Evolutionary conservation across 163 green algal genomes (phyloP).

Genomic region (Chloromonas sp.): DNA sequence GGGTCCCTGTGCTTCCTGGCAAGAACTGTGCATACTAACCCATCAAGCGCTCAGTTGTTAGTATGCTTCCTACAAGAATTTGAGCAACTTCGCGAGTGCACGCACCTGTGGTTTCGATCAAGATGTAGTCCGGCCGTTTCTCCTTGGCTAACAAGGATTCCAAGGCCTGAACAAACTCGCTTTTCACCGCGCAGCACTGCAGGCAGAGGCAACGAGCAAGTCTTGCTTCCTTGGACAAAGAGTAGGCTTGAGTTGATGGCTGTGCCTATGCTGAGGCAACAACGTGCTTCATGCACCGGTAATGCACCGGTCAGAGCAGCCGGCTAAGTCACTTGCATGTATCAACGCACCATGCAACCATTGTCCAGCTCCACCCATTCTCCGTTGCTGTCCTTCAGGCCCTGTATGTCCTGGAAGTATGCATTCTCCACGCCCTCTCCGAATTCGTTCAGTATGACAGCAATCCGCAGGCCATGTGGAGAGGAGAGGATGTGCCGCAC

Average conservation of each 20-base stretch:
- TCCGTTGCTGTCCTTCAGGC: constrained; percentile 6
- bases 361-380: constrained; percentile 74
- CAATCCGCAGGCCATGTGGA: constrained; percentile 61
- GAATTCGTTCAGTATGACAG: constrained; percentile 76
- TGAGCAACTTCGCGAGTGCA: too few species aligned
- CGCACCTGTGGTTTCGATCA: constrained; percentile 84
- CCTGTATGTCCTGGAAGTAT: constrained; percentile 20
- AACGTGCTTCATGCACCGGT: too few species aligned
- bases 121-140: constrained; percentile 74
- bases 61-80: too few species aligned
- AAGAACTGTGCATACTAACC: too few species aligned
- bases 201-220: too few species aligned
- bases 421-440: constrained; percentile 13
- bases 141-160: constrained; percentile 66
- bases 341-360: constrained; percentile 61
- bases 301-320: too few species aligned
- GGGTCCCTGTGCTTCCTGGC: too few species aligned
- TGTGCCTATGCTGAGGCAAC: too few species aligned
- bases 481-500: constrained; percentile 64
- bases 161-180: constrained; percentile 81
- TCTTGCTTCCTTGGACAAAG: too few species aligned
- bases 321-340: too few species aligned
- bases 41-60: too few species aligned
- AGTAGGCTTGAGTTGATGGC: too few species aligned
- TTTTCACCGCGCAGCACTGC: constrained; percentile 83